Conservation (phyloP, 495 filamentous ascomycete genomes). For the Lasiosphaeria miniovina region DNA sequence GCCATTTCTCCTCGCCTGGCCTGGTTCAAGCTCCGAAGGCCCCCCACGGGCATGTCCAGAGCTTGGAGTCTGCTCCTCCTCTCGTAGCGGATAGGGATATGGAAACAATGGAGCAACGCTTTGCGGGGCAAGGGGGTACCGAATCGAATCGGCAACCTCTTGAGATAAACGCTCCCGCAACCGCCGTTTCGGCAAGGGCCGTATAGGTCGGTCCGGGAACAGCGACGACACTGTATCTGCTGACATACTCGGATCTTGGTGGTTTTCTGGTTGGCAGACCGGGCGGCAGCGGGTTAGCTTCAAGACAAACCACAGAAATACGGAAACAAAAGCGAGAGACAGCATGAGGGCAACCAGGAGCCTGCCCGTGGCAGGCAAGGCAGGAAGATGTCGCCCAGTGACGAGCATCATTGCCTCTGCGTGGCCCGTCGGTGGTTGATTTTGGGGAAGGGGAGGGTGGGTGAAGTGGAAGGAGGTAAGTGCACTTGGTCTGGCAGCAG, state of each 20-base stretch:
- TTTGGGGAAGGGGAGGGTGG: neutral
- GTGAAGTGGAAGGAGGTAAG: neutral
- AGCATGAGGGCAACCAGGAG: slow-evolving; percentile 7
- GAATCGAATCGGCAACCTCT: slow-evolving; percentile 77
- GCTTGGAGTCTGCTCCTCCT: slow-evolving; percentile 31
- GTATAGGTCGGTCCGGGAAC: slow-evolving; percentile 87
- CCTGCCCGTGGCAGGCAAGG: neutral
- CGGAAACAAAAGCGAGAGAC: neutral
- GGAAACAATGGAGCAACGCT: slow-evolving; percentile 69
- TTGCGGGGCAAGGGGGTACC: slow-evolving; percentile 70
- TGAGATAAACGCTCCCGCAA: slow-evolving; percentile 80
- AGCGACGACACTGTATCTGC: slow-evolving; percentile 71
- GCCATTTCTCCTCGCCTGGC: slow-evolving; percentile 27
- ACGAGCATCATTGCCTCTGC: neutral
- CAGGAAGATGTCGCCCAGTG: slow-evolving; percentile 3
- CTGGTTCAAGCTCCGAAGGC: slow-evolving; percentile 26
- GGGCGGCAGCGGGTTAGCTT: slow-evolving; percentile 18
- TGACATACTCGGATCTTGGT: slow-evolving; percentile 47
- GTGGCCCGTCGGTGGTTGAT: neutral
- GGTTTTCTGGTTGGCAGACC: slow-evolving; percentile 18
- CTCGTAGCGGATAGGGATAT: slow-evolving; percentile 57
- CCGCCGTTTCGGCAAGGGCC: slow-evolving; percentile 83
- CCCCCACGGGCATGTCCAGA: slow-evolving; percentile 18
- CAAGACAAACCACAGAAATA: slow-evolving; percentile 9
- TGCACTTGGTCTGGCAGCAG: neutral